A percentile compares a stretch with the other conserved stretches of the same genome.
Evolutionary conservation across 2,329 filamentous ascomycete species (phyloP).

Genomic region (Sporothrix brunneoviolacea): DNA sequence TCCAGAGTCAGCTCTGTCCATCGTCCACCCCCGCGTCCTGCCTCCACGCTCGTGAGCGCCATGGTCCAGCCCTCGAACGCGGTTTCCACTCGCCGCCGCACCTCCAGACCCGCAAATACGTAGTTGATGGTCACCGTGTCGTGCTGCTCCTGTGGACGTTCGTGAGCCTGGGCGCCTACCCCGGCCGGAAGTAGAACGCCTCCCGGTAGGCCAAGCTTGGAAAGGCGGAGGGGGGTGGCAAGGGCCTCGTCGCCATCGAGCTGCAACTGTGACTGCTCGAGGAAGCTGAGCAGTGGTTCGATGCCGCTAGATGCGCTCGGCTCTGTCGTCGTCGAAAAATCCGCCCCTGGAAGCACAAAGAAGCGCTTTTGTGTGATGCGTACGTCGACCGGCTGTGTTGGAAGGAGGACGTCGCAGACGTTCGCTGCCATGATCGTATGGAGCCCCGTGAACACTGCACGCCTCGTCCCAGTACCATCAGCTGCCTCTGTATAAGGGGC

Average conservation of each 20-base stretch:
- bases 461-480: not conserved
- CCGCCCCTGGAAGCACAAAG: constrained; percentile 23
- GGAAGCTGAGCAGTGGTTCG: constrained; percentile 35
- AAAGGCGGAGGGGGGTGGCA: constrained; percentile 32
- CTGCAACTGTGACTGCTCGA: constrained; percentile 39
- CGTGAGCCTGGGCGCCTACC: not conserved
- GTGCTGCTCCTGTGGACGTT: not conserved
- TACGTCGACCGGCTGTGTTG: constrained; percentile 40
- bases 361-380: constrained; percentile 37
- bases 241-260: constrained; percentile 40
- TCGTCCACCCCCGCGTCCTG: constrained; percentile 43
- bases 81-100: constrained; percentile 40
- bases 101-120: constrained; percentile 45
- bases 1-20: constrained; percentile 45
- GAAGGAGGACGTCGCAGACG: constrained; percentile 40
- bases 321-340: constrained; percentile 3
- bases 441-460: not conserved
- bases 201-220: constrained; percentile 21
- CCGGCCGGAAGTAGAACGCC: constrained; percentile 14
- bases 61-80: constrained; percentile 39
- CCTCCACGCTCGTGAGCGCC: constrained; percentile 46
- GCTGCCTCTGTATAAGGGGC: no score
- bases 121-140: constrained; percentile 26
- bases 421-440: constrained; percentile 31
- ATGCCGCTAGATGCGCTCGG: not conserved